Evolutionary conservation across 2,329 filamentous ascomycete genomes (phyloP).

Genomic region (Aspergillus cejpii): DNA sequence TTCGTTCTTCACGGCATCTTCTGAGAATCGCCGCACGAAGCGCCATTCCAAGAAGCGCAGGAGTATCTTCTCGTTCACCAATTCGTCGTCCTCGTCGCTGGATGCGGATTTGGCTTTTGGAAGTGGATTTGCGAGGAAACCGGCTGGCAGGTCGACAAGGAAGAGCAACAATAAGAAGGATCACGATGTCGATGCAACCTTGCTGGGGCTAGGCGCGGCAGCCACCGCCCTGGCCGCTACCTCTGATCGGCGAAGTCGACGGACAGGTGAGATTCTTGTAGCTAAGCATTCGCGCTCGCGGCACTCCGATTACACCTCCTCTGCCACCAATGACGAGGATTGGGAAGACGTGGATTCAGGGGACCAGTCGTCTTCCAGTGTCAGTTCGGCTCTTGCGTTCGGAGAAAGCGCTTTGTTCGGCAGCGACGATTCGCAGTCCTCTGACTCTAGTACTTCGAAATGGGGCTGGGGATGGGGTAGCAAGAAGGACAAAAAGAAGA

Average conservation of each 20-base stretch:
- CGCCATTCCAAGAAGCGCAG: conserved; percentile 42
- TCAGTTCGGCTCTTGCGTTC: conserved; percentile 56
- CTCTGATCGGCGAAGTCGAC: conserved; percentile 29
- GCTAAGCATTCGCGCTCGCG: conserved; percentile 25
- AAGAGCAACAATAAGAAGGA: conserved; percentile 24
- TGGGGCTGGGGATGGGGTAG: conserved; percentile 58
- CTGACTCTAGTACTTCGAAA: conserved; percentile 50
- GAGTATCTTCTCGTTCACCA: conserved; percentile 54
- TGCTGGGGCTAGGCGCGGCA: conserved; percentile 45
- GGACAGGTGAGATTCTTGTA: conserved; percentile 31
- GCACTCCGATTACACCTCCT: conserved; percentile 23
- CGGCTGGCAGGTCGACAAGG: conserved; percentile 32
- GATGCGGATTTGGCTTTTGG: conserved; percentile 65
- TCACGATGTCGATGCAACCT: conserved; percentile 40
- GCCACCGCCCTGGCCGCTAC: conserved; percentile 43
- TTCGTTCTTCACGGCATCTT: conserved; percentile 58
- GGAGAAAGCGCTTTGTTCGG: conserved; percentile 44
- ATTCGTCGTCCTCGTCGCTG: conserved; percentile 61
- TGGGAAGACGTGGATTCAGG: conserved; percentile 56
- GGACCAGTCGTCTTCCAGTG: conserved; percentile 48
- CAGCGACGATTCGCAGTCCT: conserved; percentile 49
- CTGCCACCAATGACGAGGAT: conserved; percentile 42
- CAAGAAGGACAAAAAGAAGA: conserved; percentile 39
- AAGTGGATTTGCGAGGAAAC: conserved; percentile 44
- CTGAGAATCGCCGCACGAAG: conserved; percentile 47